phyloP scores from a whole-genome alignment of 2,329 filamentous ascomycete species.

The Neofusicoccum kwambonambiense region DNA sequence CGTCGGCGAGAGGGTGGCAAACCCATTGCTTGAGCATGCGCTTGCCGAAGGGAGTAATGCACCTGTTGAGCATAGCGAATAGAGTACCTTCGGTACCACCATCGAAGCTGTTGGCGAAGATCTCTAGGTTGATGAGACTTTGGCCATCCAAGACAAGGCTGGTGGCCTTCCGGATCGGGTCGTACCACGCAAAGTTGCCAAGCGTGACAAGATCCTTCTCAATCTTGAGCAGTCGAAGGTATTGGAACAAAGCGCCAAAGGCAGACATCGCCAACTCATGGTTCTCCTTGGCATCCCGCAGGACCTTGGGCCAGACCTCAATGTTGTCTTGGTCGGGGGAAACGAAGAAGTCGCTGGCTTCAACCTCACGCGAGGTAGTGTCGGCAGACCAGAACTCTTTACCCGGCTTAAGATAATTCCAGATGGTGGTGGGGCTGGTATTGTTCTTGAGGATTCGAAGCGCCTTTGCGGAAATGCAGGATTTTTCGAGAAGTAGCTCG shows the following conservation, averaged over 20 bases:
- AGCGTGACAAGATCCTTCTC: constrained; percentile 85
- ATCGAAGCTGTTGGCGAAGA: constrained; percentile 91
- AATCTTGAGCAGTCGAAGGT: constrained; percentile 79
- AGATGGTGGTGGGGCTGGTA: constrained; percentile 86
- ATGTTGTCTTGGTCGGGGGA: constrained; percentile 56
- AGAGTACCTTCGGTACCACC: constrained; percentile 82
- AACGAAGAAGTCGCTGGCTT: constrained; percentile 75
- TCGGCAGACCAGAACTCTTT: constrained; percentile 92
- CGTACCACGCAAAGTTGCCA: constrained; percentile 87
- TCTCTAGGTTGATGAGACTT: constrained; percentile 94
- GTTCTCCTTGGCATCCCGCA: constrained; percentile 65
- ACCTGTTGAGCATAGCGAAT: constrained; percentile 87
- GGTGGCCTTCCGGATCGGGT: constrained; percentile 84
- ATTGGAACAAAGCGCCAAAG: constrained; percentile 83
- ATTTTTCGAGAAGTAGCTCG: constrained; percentile 84
- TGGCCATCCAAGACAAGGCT: constrained; percentile 93
- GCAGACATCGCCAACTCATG: constrained; percentile 88
- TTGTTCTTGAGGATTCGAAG: constrained; percentile 95
- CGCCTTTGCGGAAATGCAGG: constrained; percentile 79
- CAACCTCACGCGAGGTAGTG: constrained; percentile 75
- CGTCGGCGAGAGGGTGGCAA: constrained; percentile 88
- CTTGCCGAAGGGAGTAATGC: constrained; percentile 95
- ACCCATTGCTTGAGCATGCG: constrained; percentile 96
- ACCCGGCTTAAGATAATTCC: constrained; percentile 85
- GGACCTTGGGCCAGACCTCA: constrained; percentile 73